These are phyloP conservation scores for Dacryopinax primogenitus DNA, from an alignment of 768 basidiomycete genomes.

Conservation along the genomic window DNA sequence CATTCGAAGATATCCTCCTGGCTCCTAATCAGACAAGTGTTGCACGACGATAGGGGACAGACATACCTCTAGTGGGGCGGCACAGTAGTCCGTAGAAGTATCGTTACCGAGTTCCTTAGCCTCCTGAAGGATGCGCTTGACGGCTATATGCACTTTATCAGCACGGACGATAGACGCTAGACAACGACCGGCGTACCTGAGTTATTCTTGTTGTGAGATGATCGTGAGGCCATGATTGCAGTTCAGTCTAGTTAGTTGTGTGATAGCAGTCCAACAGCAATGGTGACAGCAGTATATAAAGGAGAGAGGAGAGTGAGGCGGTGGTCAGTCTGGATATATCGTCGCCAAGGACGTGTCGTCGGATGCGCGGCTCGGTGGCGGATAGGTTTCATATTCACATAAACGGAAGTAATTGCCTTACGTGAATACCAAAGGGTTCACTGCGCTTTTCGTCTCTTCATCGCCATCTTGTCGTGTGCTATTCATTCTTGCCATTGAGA, in stretches of 20 bases:
- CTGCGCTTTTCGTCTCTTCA: neutral
- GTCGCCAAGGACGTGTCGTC: too few relatives aligned
- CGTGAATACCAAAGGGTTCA: constrained; percentile 1
- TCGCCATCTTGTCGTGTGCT: constrained; percentile 32
- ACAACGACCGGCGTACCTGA: constrained; percentile 41
- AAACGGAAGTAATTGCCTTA: too few relatives aligned
- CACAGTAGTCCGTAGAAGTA: constrained; percentile 73
- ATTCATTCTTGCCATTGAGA: too few relatives aligned
- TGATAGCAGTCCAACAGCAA: neutral
- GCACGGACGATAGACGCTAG: neutral
- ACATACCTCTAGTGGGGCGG: constrained; percentile 62
- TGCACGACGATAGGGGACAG: neutral
- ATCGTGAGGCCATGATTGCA: constrained; percentile 22
- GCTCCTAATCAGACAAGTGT: constrained; percentile 14
- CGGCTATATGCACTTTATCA: constrained; percentile 37
- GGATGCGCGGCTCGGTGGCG: too few relatives aligned
- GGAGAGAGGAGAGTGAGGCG: neutral
- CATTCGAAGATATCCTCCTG: constrained; percentile 91
- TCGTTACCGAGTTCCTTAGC: constrained; percentile 78
- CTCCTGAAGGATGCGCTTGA: constrained; percentile 96
- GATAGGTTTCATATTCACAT: too few relatives aligned
- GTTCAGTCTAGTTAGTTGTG: neutral
- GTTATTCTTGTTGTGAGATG: constrained; percentile 76
- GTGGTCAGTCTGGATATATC: too few relatives aligned
- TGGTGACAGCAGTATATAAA: neutral